Conservation (phyloP, 176 grass and related monocot species). For the Saccharum spontaneum region DNA sequence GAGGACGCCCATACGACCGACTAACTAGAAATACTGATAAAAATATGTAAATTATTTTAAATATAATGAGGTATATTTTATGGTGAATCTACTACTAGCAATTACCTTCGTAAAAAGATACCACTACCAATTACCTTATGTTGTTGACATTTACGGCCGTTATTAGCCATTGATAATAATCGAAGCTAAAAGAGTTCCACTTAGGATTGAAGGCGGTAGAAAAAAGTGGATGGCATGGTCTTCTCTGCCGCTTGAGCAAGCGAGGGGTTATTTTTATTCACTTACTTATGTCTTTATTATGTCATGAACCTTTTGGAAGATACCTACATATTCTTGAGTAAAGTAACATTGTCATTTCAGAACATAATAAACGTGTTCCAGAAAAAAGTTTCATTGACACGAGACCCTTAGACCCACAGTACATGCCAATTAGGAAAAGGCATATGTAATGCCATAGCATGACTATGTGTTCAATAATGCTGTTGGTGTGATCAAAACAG, state of each 20-base stretch:
- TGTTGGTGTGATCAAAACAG: neutral
- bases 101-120: too few species aligned
- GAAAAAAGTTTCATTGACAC: neutral
- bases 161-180: too few species aligned
- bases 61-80: too few species aligned
- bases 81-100: too few species aligned
- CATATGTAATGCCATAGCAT: neutral
- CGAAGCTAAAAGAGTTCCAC: too few species aligned
- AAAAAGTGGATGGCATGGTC: neutral
- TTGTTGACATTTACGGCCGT: too few species aligned
- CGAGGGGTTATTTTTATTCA: neutral
- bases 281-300: neutral
- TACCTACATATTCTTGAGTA: neutral
- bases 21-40: too few species aligned
- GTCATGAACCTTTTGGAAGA: neutral
- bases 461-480: neutral
- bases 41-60: too few species aligned
- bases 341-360: neutral
- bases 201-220: too few species aligned
- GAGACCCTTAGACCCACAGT: neutral
- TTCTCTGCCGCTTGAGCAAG: neutral
- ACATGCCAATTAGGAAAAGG: neutral
- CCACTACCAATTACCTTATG: too few species aligned
- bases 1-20: too few species aligned
- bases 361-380: neutral